Conservation (phyloP, 1,284 basidiomycete genomes). For the Cutaneotrichosporon sp. region DNA sequence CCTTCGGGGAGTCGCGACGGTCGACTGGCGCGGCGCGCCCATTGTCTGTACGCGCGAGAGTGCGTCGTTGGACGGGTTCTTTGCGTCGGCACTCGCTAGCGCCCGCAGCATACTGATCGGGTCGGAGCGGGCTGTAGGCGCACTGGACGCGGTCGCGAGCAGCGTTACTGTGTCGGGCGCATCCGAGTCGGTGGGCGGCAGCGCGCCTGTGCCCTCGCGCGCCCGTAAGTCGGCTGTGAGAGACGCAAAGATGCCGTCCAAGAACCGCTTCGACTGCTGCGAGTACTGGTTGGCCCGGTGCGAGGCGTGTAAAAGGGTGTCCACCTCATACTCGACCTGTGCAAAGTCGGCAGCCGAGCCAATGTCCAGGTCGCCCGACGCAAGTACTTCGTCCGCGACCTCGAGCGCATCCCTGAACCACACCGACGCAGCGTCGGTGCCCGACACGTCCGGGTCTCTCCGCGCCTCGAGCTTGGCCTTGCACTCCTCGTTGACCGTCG, state of each 20-base stretch:
- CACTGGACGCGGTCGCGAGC: conserved; percentile 18
- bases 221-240: conserved; percentile 40
- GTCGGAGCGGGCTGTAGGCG: conserved; percentile 19
- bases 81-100: conserved; percentile 37
- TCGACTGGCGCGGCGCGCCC: conserved; percentile 1
- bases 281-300: conserved; percentile 45
- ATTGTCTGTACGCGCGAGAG: not conserved
- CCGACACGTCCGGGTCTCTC: conserved; percentile 22
- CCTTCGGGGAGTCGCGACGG: conserved; percentile 2
- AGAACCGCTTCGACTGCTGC: conserved; percentile 39
- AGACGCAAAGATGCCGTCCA: conserved; percentile 46
- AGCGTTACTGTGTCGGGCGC: conserved; percentile 28
- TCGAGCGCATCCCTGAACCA: conserved; percentile 35
- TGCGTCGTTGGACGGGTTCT: conserved; percentile 1
- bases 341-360: conserved; percentile 32
- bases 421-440: conserved; percentile 14
- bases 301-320: conserved; percentile 39
- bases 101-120: conserved; percentile 42
- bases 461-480: conserved; percentile 1
- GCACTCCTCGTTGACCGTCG: not conserved
- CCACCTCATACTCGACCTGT: conserved; percentile 47
- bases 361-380: conserved; percentile 25
- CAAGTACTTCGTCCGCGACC: conserved; percentile 33
- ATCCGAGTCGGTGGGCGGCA: conserved; percentile 21
- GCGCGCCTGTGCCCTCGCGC: conserved; percentile 25